Evolutionary conservation across 352 stramenopile genomes (phyloP).

Genomic region (Globisporangium parvum): DNA sequence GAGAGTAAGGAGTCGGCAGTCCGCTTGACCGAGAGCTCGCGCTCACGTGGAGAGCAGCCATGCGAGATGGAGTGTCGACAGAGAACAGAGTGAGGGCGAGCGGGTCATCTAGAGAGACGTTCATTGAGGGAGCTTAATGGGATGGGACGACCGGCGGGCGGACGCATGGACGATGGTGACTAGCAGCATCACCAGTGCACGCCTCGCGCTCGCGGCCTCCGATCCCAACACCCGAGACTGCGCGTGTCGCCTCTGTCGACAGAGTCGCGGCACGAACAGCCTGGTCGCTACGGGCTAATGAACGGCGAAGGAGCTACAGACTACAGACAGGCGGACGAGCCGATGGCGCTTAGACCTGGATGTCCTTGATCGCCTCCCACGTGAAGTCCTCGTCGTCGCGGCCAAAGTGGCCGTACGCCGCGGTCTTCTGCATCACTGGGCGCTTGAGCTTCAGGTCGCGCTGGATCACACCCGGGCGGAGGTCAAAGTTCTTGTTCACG

Average conservation of each 20-base stretch:
- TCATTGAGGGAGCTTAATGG: slow-evolving; percentile 16
- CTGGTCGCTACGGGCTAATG: slow-evolving; percentile 12
- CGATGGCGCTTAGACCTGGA: slow-evolving; percentile 51
- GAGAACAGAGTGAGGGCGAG: too few relatives aligned
- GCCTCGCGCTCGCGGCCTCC: slow-evolving; percentile 12
- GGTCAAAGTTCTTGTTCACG: slow-evolving; percentile 99
- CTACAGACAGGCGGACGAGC: slow-evolving; percentile 24
- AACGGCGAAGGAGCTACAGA: neutral
- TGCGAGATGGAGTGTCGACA: too few relatives aligned
- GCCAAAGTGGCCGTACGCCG: slow-evolving; percentile 99
- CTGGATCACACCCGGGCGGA: slow-evolving; percentile 97
- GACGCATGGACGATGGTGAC: slow-evolving; percentile 32
- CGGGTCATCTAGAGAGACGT: slow-evolving; percentile 27
- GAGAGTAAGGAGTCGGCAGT: too few relatives aligned
- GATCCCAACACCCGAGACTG: slow-evolving; percentile 22
- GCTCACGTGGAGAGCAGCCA: too few relatives aligned
- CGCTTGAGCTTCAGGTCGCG: slow-evolving; percentile 96
- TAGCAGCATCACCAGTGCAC: slow-evolving; percentile 36
- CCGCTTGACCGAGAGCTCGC: too few relatives aligned
- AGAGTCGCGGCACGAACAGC: slow-evolving; percentile 15
- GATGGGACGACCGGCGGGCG: slow-evolving; percentile 13
- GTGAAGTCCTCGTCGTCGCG: slow-evolving; percentile 98
- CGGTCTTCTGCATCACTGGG: slow-evolving; percentile 98
- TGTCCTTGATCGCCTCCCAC: slow-evolving; percentile 97
- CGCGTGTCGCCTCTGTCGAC: slow-evolving; percentile 12